phyloP scores from a whole-genome alignment of 2,329 filamentous ascomycete species.

The Claviceps pazoutovae region DNA sequence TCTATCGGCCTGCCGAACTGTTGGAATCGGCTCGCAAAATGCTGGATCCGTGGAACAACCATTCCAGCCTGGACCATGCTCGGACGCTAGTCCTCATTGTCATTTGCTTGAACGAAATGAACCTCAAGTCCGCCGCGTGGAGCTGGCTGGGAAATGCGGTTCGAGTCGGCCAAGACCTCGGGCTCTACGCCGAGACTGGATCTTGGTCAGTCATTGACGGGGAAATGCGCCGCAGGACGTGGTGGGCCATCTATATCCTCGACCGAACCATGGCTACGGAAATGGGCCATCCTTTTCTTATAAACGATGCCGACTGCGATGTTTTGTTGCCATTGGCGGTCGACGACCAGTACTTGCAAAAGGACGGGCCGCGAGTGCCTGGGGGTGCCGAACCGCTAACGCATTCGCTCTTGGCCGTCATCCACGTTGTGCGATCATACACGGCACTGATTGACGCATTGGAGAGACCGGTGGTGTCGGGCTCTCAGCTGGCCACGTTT shows the following conservation, averaged over 20 bases:
- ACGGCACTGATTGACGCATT: constrained; percentile 59
- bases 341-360: constrained; percentile 63
- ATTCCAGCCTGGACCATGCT: constrained; percentile 61
- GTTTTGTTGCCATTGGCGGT: constrained; percentile 64
- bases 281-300: constrained; percentile 64
- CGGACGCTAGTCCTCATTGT: constrained; percentile 59
- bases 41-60: constrained; percentile 71
- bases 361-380: constrained; percentile 39
- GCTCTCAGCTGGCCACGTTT: constrained; percentile 58
- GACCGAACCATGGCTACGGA: constrained; percentile 74
- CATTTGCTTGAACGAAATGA: constrained; percentile 73
- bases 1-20: constrained; percentile 43
- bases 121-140: constrained; percentile 74
- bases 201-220: constrained; percentile 62
- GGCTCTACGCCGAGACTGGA: constrained; percentile 62
- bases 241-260: constrained; percentile 89
- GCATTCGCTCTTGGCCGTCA: constrained; percentile 61
- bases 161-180: constrained; percentile 69
- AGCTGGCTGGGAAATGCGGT: constrained; percentile 73
- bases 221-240: constrained; percentile 76
- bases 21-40: constrained; percentile 56
- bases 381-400: constrained; percentile 42
- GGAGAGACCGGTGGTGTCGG: constrained; percentile 49
- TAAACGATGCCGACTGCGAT: constrained; percentile 81
- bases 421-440: constrained; percentile 70